Evolutionary conservation across 2,329 filamentous ascomycete species (phyloP).

Genomic region (Pyricularia pennisetigena): DNA sequence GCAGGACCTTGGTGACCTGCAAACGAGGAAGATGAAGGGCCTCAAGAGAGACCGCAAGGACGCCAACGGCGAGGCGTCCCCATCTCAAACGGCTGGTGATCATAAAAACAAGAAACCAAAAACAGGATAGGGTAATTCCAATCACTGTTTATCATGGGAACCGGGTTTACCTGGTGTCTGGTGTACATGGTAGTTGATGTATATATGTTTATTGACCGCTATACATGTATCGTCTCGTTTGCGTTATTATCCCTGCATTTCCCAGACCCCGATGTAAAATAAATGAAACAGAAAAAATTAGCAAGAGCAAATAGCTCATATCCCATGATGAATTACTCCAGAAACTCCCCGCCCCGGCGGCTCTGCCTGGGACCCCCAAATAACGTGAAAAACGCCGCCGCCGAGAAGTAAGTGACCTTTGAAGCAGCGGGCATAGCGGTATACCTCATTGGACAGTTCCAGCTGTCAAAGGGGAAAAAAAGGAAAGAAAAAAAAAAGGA

Average conservation of each 20-base stretch:
- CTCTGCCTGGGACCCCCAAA: not conserved
- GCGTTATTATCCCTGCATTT: not conserved
- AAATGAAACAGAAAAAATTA: not conserved
- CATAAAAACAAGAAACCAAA: not conserved
- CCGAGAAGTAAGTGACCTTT: not conserved
- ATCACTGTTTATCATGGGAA: not conserved
- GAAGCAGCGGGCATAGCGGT: not conserved
- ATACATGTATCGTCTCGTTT: not conserved
- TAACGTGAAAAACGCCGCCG: not conserved
- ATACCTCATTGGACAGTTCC: not conserved
- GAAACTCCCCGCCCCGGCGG: not conserved
- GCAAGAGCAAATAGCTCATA: not conserved
- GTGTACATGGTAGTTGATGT: not conserved
- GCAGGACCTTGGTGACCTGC: conserved; percentile 78
- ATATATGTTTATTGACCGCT: not conserved
- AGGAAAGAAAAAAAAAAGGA: not conserved
- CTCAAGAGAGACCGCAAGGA: conserved; percentile 70
- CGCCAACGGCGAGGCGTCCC: conserved; percentile 26
- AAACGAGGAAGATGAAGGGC: conserved; percentile 99
- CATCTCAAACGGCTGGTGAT: not conserved
- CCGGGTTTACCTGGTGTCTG: not conserved
- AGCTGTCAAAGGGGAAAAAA: not conserved
- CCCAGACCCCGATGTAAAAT: not conserved
- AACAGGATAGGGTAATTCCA: not conserved
- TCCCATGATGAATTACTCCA: not conserved